phyloP scores from a whole-genome alignment of 257 asterid species.

The Solanum lycopersicoides region DNA sequence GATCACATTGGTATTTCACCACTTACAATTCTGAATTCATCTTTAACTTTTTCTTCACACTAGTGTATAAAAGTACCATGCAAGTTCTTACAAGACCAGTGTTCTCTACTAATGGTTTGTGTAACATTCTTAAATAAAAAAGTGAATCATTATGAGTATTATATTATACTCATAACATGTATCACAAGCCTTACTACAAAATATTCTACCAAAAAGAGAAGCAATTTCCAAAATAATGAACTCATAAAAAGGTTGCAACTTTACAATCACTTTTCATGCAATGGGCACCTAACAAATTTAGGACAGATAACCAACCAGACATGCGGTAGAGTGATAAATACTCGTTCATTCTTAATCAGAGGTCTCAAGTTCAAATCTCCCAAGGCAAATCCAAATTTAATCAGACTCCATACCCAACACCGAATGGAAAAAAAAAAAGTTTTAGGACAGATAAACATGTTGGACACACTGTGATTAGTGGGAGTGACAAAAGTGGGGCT shows the following conservation, averaged over 20 bases:
- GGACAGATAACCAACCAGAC: not conserved
- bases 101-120: not conserved
- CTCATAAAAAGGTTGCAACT: not conserved
- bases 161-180: not conserved
- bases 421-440: not conserved
- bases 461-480: not conserved
- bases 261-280: not conserved
- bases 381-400: too few species aligned
- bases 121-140: not conserved
- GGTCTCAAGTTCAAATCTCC: too few species aligned
- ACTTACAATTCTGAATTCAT: not conserved
- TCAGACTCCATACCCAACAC: fast-evolving
- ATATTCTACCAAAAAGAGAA: not conserved
- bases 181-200: not conserved
- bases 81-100: not conserved
- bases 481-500: not conserved
- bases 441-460: not conserved
- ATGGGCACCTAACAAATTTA: not conserved
- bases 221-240: not conserved
- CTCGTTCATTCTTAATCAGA: too few species aligned
- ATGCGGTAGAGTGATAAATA: too few species aligned
- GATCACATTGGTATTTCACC: not conserved
- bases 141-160: not conserved
- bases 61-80: not conserved
- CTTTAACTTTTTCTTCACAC: not conserved